These are phyloP conservation scores for Collybia mongolica DNA, from an alignment of 768 basidiomycete species.

Conservation along the genomic window DNA sequence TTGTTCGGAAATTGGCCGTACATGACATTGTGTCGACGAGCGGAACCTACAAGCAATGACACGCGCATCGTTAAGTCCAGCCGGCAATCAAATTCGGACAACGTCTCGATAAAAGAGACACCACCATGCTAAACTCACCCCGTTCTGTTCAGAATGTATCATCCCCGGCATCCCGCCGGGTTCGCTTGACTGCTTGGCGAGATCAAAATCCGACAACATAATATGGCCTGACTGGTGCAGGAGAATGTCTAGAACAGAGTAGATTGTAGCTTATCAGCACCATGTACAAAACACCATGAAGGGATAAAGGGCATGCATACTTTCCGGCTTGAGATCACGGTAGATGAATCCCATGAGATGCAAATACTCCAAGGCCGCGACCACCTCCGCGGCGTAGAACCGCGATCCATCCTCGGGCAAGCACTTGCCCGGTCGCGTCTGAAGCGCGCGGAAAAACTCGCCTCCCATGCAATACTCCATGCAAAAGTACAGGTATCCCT, in stretches of 20 bases:
- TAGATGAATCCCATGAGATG: constrained; percentile 99
- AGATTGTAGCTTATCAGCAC: background rate
- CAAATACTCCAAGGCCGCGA: constrained; percentile 95
- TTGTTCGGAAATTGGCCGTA: constrained; percentile 96
- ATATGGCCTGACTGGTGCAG: constrained; percentile 98
- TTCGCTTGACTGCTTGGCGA: constrained; percentile 92
- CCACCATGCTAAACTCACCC: constrained; percentile 51
- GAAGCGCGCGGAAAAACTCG: constrained; percentile 97
- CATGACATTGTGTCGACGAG: constrained; percentile 97
- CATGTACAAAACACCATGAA: background rate
- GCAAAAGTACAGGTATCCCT: constrained; percentile 97
- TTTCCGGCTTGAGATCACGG: constrained; percentile 98
- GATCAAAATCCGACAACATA: constrained; percentile 99
- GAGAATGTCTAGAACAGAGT: constrained; percentile 72
- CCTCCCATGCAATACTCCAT: constrained; percentile 99
- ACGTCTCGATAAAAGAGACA: background rate
- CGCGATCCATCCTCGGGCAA: constrained; percentile 92
- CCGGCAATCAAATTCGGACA: constrained; percentile 11
- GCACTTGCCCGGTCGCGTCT: constrained; percentile 95
- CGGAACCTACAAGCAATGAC: constrained; percentile 57
- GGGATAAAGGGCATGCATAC: constrained; percentile 51
- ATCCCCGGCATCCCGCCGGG: constrained; percentile 83
- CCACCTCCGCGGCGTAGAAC: constrained; percentile 98
- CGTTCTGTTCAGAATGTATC: constrained; percentile 86
- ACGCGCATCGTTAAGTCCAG: background rate